These are phyloP conservation scores for Paecilomyces variotii DNA, from an alignment of 2,329 filamentous ascomycete genomes.

Conservation along the genomic window DNA sequence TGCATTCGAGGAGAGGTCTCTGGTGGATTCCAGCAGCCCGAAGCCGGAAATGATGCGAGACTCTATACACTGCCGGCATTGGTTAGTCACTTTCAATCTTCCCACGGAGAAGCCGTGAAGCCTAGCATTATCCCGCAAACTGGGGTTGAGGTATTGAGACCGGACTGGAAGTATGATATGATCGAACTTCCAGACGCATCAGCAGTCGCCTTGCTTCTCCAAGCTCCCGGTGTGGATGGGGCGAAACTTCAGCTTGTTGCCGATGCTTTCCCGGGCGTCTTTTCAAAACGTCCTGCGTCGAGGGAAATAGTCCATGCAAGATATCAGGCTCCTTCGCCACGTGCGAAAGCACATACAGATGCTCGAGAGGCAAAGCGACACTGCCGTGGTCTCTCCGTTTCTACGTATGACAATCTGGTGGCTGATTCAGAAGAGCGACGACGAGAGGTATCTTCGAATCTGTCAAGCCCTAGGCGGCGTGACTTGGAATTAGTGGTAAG, in stretches of 20 bases:
- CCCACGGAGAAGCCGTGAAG: conserved; percentile 23
- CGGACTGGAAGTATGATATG: conserved; percentile 56
- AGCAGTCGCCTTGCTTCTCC: conserved; percentile 28
- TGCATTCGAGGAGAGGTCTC: conserved; percentile 27
- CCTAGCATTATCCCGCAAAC: conserved; percentile 9
- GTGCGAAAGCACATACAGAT: not conserved
- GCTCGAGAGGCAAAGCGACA: conserved; percentile 2
- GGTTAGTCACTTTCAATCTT: conserved; percentile 31
- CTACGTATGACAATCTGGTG: not conserved
- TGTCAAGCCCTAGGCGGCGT: conserved; percentile 1
- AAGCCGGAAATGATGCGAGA: conserved; percentile 12
- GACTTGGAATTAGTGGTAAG: conserved; percentile 12
- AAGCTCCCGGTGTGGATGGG: conserved; percentile 49
- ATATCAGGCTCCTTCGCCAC: not conserved
- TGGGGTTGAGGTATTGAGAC: conserved; percentile 15
- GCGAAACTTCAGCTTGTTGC: conserved; percentile 46
- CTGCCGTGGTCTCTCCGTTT: not conserved
- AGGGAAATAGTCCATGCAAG: conserved; percentile 1
- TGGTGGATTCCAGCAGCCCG: not conserved
- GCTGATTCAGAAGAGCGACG: not conserved
- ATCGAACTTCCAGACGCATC: conserved; percentile 48
- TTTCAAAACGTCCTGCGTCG: conserved; percentile 17
- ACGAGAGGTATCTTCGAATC: not conserved
- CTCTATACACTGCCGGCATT: conserved; percentile 23
- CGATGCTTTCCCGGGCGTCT: conserved; percentile 42